Conservation (phyloP, 306 rosid genomes). For the Abrus pulchellus region DNA sequence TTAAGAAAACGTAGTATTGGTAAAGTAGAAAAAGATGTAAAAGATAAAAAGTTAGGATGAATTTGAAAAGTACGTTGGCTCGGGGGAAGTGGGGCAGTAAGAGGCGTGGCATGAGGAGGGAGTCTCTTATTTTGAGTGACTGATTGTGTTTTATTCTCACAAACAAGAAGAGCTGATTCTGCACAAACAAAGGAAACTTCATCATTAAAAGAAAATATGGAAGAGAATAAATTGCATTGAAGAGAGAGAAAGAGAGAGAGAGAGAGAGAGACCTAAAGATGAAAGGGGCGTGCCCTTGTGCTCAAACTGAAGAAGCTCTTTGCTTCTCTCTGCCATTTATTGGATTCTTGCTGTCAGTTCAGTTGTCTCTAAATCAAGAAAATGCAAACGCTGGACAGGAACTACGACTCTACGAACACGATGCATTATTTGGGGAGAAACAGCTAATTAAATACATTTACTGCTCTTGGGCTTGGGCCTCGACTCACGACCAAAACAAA, state of each 20-base stretch:
- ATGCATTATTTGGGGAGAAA: no score
- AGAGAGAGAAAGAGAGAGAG: constrained; percentile 22
- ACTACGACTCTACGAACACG: neutral
- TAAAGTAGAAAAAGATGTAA: neutral
- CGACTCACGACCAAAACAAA: no score
- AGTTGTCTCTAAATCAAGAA: no score
- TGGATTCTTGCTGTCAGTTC: no score
- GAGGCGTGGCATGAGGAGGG: constrained; percentile 51
- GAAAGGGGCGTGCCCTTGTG: constrained; percentile 58
- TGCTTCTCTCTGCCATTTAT: constrained; percentile 68
- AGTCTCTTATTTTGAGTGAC: constrained; percentile 45
- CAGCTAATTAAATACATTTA: no score
- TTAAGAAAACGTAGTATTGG: no score
- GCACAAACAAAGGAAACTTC: constrained; percentile 26
- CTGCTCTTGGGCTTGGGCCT: no score
- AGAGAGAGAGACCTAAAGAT: constrained; percentile 56
- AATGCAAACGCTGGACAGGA: neutral
- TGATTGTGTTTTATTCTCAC: constrained; percentile 45
- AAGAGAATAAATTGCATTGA: neutral
- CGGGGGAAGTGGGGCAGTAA: constrained; percentile 56
- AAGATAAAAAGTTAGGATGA: constrained; percentile 11
- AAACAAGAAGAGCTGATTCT: constrained; percentile 69
- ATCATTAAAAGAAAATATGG: neutral
- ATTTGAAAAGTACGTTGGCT: constrained; percentile 67
- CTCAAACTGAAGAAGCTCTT: constrained; percentile 79